phyloP scores from a whole-genome alignment of 495 filamentous ascomycete species.

The Talaromyces adpressus region DNA sequence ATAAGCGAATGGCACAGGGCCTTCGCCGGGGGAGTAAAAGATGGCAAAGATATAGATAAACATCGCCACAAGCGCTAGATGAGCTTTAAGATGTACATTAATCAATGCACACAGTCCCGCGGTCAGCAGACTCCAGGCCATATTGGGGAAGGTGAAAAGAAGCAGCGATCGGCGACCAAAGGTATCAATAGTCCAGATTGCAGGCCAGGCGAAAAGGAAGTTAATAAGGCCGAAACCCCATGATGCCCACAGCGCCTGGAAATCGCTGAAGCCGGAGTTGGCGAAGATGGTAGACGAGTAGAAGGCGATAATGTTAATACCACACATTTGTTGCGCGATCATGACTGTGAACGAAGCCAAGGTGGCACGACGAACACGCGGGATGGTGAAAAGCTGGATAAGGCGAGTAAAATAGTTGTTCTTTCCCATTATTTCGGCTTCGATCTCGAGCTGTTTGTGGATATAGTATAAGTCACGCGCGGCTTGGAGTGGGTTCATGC shows the following conservation, averaged over 20 bases:
- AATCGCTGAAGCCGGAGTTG: conserved; percentile 38
- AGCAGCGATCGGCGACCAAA: conserved; percentile 42
- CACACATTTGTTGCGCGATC: conserved; percentile 56
- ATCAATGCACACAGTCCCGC: conserved; percentile 35
- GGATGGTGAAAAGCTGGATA: conserved; percentile 60
- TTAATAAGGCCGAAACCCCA: conserved; percentile 52
- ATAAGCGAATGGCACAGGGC: conserved; percentile 63
- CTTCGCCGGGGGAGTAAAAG: not conserved
- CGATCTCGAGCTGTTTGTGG: conserved; percentile 49
- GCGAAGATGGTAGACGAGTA: conserved; percentile 62
- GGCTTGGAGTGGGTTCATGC: conserved; percentile 52
- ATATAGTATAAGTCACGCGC: conserved; percentile 66
- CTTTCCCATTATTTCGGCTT: conserved; percentile 37
- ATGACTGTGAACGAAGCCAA: conserved; percentile 60
- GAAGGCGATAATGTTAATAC: conserved; percentile 61
- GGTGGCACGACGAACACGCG: conserved; percentile 59
- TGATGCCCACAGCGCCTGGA: conserved; percentile 43
- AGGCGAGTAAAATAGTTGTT: conserved; percentile 51
- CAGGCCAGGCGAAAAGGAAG: conserved; percentile 50
- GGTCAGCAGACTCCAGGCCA: conserved; percentile 43
- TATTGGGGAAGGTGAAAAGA: conserved; percentile 46
- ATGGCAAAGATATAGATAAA: not conserved
- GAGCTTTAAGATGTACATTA: not conserved
- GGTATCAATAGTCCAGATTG: conserved; percentile 42
- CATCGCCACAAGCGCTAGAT: not conserved